These are phyloP conservation scores for Salix exigua DNA, from an alignment of 345 rosid species.

Conservation along the genomic window DNA sequence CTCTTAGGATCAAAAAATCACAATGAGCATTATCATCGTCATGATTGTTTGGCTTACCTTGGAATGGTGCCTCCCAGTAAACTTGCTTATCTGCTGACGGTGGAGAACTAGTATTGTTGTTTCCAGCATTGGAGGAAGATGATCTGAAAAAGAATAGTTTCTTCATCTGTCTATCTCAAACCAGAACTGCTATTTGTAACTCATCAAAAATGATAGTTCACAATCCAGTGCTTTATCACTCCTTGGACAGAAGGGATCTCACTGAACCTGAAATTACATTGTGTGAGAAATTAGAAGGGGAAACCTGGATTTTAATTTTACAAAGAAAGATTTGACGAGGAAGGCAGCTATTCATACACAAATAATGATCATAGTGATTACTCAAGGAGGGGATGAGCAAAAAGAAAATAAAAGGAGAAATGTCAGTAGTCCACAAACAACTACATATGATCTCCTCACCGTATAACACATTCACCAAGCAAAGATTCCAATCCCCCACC, in stretches of 20 bases:
- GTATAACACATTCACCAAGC: not conserved
- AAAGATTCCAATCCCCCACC: not conserved
- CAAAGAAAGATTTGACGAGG: not conserved
- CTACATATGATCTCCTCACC: constrained; percentile 20
- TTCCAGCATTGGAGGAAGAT: constrained; percentile 46
- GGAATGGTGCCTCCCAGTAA: constrained; percentile 37
- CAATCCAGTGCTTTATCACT: constrained; percentile 9
- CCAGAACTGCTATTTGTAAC: constrained; percentile 12
- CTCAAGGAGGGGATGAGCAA: not conserved
- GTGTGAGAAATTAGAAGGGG: not conserved
- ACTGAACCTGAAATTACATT: constrained; percentile 33
- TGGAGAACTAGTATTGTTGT: constrained; percentile 25
- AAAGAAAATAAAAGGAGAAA: constrained; percentile 5
- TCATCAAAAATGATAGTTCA: constrained; percentile 16
- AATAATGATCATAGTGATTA: constrained; percentile 23
- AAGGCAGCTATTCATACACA: not conserved
- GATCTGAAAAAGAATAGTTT: constrained; percentile 79
- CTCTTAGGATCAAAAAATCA: constrained; percentile 33
- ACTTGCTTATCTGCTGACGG: constrained; percentile 44
- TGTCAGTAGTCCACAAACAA: constrained; percentile 14
- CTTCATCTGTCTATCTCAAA: constrained; percentile 52
- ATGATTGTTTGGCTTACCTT: constrained; percentile 32
- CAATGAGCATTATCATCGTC: constrained; percentile 33
- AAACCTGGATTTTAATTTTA: not conserved
- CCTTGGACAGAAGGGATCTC: constrained; percentile 24